These are phyloP conservation scores for Xylariales sp. DNA, from an alignment of 2,329 filamentous ascomycete genomes.

Conservation along the genomic window DNA sequence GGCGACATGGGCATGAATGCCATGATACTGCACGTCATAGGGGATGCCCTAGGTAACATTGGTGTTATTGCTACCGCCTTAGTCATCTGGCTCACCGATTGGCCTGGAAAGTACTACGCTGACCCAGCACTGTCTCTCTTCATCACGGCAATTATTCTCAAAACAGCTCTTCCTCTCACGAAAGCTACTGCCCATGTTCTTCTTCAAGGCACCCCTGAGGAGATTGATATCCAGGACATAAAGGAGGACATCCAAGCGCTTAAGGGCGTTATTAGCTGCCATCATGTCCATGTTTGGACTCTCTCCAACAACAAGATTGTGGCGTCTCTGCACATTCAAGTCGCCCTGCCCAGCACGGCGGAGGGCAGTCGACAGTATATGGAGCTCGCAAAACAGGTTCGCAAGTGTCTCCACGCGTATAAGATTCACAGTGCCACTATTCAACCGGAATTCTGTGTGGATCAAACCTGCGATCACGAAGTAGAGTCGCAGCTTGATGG, in stretches of 20 bases:
- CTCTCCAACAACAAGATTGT: conserved; percentile 92
- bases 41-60: conserved; percentile 81
- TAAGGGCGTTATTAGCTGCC: conserved; percentile 82
- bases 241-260: conserved; percentile 85
- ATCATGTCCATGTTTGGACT: conserved; percentile 98
- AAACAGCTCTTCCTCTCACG: conserved; percentile 73
- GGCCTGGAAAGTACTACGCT: conserved; percentile 77
- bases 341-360: conserved; percentile 83
- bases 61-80: conserved; percentile 80
- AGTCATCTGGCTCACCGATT: conserved; percentile 87
- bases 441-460: conserved; percentile 80
- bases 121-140: conserved; percentile 90
- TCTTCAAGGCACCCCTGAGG: conserved; percentile 87
- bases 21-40: conserved; percentile 71
- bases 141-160: conserved; percentile 77
- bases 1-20: conserved; percentile 94
- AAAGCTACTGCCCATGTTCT: conserved; percentile 81
- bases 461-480: conserved; percentile 37
- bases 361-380: conserved; percentile 81
- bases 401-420: conserved; percentile 87
- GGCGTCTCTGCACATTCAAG: conserved; percentile 88
- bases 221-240: conserved; percentile 84
- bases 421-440: conserved; percentile 97
- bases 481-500: conserved; percentile 19
- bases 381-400: conserved; percentile 76